Base-by-base conservation (phyloP, 768 basidiomycete genomes). In the Mycena vitilis region DNA sequence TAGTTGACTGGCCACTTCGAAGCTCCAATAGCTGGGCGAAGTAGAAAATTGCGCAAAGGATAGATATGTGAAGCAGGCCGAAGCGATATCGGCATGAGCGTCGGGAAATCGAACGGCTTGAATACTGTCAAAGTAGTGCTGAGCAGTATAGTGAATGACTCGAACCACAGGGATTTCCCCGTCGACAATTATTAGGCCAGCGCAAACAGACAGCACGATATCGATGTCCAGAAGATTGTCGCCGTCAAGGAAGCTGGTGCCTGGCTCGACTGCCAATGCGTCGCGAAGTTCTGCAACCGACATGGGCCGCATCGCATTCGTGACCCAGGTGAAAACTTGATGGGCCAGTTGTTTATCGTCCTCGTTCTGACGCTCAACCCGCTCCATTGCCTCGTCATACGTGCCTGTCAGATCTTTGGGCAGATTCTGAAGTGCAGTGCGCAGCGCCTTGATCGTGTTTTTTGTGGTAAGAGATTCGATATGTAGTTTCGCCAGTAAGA, bases 401-500 rank as follows among this genome's bases (percentile, higher is more conserved):
- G 56, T 58, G 12, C 4, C 40, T n/a, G 10, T 12, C 23, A 58
- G 30, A 25, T 58, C 40, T 15, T 45, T 42, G 20, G 61, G 36
- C 22, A 63, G 23, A 22, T 63, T 20, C 11, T 44, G 47, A 51
- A 63, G 37, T 0, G 49, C 25, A 13, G 53, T 36, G 7, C 9
- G 18, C 6, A 54, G 16, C 12, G 37, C 40, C 11, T 51, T 52
- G 22, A 52, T 30, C 2, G 61, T 63, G 23, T n/a, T 38, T 20
- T 49, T 52, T 11, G 16, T 6, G 5, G 40, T 23, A 16, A 63
- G 38, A 0, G 51, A 42, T 7, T 63, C 49, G 9, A 54, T 52
- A 25, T 63, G 61, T 16, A 63, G 51, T 34, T 63, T 63, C 15
- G 61, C 61, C 36, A 54, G 25, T 20, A 63, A 38, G 44, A 63